Evolutionary conservation across 352 stramenopile genomes (phyloP).

Genomic region (Globisporangium yorkense): DNA sequence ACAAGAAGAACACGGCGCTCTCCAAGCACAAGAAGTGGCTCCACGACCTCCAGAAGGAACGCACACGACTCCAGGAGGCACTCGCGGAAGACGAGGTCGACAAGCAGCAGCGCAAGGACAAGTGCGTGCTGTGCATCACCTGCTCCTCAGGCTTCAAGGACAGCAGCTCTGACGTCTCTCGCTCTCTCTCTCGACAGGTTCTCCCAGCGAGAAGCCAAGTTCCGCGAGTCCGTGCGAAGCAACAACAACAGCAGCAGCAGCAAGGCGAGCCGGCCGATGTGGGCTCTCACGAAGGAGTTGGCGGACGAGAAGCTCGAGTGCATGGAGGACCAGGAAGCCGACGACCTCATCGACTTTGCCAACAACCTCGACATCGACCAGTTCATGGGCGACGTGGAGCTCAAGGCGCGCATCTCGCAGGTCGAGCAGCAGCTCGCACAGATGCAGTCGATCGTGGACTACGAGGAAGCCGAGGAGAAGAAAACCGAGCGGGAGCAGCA

Average conservation of each 20-base stretch:
- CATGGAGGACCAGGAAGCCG: constrained; percentile 77
- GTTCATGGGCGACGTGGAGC: constrained; percentile 91
- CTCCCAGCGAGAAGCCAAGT: constrained; percentile 66
- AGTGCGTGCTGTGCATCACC: constrained; percentile 13
- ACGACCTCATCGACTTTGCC: constrained; percentile 92
- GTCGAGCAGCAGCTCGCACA: constrained; percentile 90
- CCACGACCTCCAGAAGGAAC: constrained; percentile 89
- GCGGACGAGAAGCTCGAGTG: constrained; percentile 71
- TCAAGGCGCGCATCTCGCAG: constrained; percentile 74
- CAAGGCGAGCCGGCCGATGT: constrained; percentile 71
- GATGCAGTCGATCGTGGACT: constrained; percentile 79
- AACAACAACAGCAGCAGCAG: constrained; percentile 18
- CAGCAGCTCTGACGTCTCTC: background rate
- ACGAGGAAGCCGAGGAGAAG: constrained; percentile 76
- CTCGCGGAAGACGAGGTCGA: constrained; percentile 71
- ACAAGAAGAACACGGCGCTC: constrained; percentile 90
- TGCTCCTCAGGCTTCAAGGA: background rate
- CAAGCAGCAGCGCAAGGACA: constrained; percentile 60
- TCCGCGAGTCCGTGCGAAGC: constrained; percentile 53
- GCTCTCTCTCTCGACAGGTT: constrained; percentile 29
- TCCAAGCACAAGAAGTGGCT: constrained; percentile 93
- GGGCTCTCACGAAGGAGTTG: constrained; percentile 87
- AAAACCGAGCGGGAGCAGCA: constrained; percentile 78
- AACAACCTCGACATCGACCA: constrained; percentile 92
- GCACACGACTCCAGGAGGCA: constrained; percentile 70